These are phyloP conservation scores for Hypomontagnella submonticulosa DNA, from an alignment of 495 filamentous ascomycete genomes.

Conservation along the genomic window DNA sequence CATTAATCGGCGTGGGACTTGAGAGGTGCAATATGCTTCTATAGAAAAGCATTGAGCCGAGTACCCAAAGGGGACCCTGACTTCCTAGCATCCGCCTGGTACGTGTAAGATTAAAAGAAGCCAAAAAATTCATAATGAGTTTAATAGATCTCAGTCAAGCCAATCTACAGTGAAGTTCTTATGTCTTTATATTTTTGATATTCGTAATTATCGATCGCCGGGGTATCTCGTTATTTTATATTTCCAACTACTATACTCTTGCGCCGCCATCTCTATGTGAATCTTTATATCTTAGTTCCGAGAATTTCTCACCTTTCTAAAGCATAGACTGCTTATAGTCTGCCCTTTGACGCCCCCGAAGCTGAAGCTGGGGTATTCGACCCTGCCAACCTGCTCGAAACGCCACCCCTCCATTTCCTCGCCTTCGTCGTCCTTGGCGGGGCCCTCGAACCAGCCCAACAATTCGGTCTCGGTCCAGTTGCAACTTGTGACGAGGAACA, in stretches of 20 bases:
- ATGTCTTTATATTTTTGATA: neutral
- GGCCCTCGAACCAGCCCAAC: slow-evolving; percentile 73
- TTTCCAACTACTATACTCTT: neutral
- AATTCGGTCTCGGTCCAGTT: slow-evolving; percentile 98
- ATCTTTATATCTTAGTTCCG: slow-evolving; percentile 10
- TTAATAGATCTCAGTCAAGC: slow-evolving; percentile 42
- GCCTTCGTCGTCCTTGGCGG: slow-evolving; percentile 21
- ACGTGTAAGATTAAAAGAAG: slow-evolving; percentile 41
- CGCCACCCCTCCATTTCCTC: slow-evolving; percentile 16
- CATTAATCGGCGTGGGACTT: slow-evolving; percentile 24
- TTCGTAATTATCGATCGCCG: slow-evolving; percentile 2
- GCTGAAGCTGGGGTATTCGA: slow-evolving; percentile 84
- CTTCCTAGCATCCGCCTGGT: slow-evolving; percentile 19
- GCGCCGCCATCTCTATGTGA: slow-evolving; percentile 7
- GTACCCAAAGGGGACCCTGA: neutral
- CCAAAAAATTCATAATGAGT: slow-evolving; percentile 38
- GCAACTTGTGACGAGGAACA: slow-evolving; percentile 89
- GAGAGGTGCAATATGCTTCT: slow-evolving; percentile 27
- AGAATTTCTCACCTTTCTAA: slow-evolving; percentile 60
- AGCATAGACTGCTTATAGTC: slow-evolving; percentile 85
- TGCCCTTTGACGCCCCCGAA: slow-evolving; percentile 90
- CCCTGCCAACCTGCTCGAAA: slow-evolving; percentile 65
- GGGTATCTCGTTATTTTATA: slow-evolving; percentile 20
- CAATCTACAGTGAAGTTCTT: slow-evolving; percentile 8
- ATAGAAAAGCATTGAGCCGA: slow-evolving; percentile 23